phyloP scores from a whole-genome alignment of 805 yeast genomes.

The Metschnikowia drakensbergensis region DNA sequence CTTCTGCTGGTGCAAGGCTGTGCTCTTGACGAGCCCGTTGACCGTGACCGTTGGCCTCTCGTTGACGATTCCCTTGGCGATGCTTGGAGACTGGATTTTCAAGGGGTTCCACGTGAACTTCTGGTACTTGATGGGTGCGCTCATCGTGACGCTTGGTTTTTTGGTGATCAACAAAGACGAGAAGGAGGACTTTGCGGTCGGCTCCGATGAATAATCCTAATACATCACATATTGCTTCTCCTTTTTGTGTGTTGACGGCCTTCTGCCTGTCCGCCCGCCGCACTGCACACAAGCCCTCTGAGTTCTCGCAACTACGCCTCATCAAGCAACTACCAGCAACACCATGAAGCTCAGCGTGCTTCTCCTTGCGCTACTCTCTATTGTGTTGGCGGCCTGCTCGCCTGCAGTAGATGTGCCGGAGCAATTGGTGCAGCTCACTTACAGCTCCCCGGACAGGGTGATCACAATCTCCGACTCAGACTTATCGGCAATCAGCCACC shows the following conservation, averaged over 20 bases:
- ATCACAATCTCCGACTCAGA: slow-evolving; percentile 12
- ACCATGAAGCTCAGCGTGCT: slow-evolving; percentile 1
- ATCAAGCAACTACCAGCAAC: neutral
- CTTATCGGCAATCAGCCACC: slow-evolving; percentile 11
- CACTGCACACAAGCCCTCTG: neutral
- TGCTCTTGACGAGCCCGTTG: slow-evolving; percentile 86
- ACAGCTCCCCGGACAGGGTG: slow-evolving; percentile 7
- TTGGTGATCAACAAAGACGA: slow-evolving; percentile 79
- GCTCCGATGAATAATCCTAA: slow-evolving; percentile 1
- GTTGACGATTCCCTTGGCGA: slow-evolving; percentile 85
- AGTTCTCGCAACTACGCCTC: neutral
- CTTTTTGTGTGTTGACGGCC: no score
- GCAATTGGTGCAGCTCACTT: slow-evolving; percentile 6
- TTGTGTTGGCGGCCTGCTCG: neutral
- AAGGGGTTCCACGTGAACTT: slow-evolving; percentile 59
- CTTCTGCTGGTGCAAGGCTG: slow-evolving; percentile 94
- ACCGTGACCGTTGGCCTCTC: slow-evolving; percentile 95
- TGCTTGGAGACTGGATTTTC: slow-evolving; percentile 81
- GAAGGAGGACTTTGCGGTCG: slow-evolving; percentile 48
- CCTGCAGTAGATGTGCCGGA: neutral
- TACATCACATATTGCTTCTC: no score
- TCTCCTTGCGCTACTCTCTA: neutral
- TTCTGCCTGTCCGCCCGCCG: neutral
- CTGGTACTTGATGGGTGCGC: slow-evolving; percentile 75
- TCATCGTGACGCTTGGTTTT: slow-evolving; percentile 75